Evolutionary conservation across 164 flowering plant species (phyloP).

Genomic region (Malania oleifera): DNA sequence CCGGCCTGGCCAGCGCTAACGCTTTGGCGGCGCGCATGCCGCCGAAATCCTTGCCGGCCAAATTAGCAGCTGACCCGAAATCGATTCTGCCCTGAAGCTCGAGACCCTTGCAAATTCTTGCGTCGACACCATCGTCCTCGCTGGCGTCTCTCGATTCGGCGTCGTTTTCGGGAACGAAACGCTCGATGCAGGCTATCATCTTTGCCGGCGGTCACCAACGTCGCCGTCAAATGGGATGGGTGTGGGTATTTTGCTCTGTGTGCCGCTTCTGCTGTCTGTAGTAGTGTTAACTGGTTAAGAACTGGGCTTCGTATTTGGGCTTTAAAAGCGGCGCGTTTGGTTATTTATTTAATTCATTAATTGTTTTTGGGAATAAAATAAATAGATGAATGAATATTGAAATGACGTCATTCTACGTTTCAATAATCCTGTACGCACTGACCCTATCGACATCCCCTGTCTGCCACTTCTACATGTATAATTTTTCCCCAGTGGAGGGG

Average conservation of each 20-base stretch:
- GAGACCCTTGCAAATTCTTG: constrained; percentile 20
- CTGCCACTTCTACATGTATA: constrained; percentile 27
- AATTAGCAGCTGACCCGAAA: constrained; percentile 16
- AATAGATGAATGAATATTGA: too few relatives aligned
- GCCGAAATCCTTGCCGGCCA: constrained; percentile 63
- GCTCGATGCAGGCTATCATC: constrained; percentile 63
- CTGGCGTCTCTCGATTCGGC: constrained; percentile 20
- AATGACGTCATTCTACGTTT: constrained; percentile 21
- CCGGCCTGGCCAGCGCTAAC: constrained; percentile 50
- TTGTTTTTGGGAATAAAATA: background rate
- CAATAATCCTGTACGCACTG: constrained; percentile 23
- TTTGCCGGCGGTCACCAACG: background rate
- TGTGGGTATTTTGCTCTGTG: background rate
- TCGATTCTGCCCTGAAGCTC: constrained; percentile 41
- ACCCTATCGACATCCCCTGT: constrained; percentile 34
- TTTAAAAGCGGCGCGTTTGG: constrained; percentile 5
- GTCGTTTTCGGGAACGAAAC: constrained; percentile 38
- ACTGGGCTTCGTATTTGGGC: background rate
- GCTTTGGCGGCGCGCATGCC: constrained; percentile 44
- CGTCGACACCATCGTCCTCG: constrained; percentile 23
- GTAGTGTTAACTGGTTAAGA: too few relatives aligned
- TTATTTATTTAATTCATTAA: background rate
- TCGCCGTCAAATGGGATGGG: too few relatives aligned
- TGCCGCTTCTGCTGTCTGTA: too few relatives aligned
- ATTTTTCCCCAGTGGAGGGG: too few relatives aligned